Base-by-base conservation (phyloP, 805 yeast species). In the Starmerella bombi region DNA sequence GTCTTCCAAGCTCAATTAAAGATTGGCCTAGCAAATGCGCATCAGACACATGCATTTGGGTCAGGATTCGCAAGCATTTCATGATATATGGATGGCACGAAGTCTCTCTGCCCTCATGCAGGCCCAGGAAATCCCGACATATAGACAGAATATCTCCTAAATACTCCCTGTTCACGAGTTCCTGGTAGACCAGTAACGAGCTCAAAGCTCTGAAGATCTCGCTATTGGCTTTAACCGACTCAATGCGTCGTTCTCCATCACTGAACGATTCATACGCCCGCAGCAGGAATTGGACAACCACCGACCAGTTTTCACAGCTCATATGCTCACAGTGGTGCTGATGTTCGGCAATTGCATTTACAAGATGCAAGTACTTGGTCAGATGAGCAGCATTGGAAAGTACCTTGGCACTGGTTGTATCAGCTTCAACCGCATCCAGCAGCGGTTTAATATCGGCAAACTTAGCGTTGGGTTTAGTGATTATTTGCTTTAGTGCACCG, bases 61-160 rank as follows among this genome's bases (percentile, higher is more conserved):
- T 12, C 14, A 43, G 14, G 4, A 17, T 18, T 6, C 46, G 36
- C 25, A 40, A 18, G 18, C 43, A 41, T 9, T 38, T 34, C 45
- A 48, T 37, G 9, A 46, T 27, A 18, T 41, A 33, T 8, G 34
- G 36, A 17, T 46, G 44, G 14, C 43, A 32, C 5, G 50, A 37
- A 3, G 43, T 39, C 33, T 48, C 51, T 10, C 37, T 33, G 9
- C 21, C 34, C 8, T 22, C 40, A 5, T 25, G 20, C 7, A 16
- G 12, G 1, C 25, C 42, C 15, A 38, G 19, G 25, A 41, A 37
- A 5, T 37, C 27, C n/a, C 18, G 20, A 22, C 47, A 43, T 7
- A 29, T 4, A 6, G n/a, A 18, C 8, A 37, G n/a, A 15, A 36
- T 25, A 2, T 18, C 18, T 3, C 8, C 22, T 25, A 37, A 35